These are phyloP conservation scores for Babesia divergens DNA, from an alignment of 169 alveolate species.

Conservation along the genomic window DNA sequence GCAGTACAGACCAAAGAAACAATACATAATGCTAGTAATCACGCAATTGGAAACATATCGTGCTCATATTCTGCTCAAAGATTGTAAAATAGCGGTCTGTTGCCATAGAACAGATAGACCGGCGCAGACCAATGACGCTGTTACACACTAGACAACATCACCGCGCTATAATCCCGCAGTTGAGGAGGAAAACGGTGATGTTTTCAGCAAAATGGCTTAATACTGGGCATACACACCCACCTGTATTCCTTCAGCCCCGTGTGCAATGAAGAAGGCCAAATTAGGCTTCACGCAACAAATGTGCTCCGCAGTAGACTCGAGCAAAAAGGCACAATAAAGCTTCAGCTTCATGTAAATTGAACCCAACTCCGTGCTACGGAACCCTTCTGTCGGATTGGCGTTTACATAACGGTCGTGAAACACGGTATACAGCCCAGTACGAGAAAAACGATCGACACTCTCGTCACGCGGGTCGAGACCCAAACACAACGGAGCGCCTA, in stretches of 20 bases:
- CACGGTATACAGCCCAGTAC: constrained; percentile 56
- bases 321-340: constrained; percentile 67
- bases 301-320: constrained; percentile 63
- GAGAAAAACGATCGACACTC: constrained; percentile 63
- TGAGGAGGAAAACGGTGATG: no score
- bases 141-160: no score
- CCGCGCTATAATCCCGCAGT: no score
- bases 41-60: no score
- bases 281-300: constrained; percentile 71
- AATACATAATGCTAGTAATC: no score
- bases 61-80: no score
- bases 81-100: no score
- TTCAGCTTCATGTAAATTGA: constrained; percentile 44
- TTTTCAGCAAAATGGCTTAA: no score
- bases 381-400: constrained; percentile 24
- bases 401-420: constrained; percentile 35
- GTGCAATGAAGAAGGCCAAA: constrained; percentile 75
- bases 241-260: constrained; percentile 72
- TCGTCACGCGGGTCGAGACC: constrained; percentile 76
- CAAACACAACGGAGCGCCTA: constrained; percentile 65
- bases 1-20: no score
- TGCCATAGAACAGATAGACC: no score
- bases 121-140: no score
- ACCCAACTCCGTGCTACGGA: constrained; percentile 5
- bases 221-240: no score